Evolutionary conservation across 2,329 filamentous ascomycete species (phyloP).

Genomic region (Dactylellina leptospora): DNA sequence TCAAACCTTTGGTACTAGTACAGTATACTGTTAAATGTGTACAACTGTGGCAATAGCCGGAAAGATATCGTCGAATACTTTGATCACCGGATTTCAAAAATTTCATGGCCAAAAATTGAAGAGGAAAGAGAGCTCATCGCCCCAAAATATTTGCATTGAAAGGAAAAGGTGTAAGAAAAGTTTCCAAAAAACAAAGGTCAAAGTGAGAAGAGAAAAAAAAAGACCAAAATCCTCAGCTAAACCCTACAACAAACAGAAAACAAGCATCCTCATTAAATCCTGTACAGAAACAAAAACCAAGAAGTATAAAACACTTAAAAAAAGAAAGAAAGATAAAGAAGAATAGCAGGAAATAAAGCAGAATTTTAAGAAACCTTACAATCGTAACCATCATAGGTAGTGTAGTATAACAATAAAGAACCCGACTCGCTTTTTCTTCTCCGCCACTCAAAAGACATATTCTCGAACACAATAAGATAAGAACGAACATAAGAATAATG

Average conservation of each 20-base stretch:
- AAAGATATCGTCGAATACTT: too few species aligned
- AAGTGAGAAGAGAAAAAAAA: slow-evolving; percentile 12
- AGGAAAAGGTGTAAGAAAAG: neutral
- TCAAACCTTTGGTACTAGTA: too few species aligned
- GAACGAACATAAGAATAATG: too few species aligned
- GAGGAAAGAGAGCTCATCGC: slow-evolving; percentile 24
- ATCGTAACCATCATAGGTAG: slow-evolving; percentile 15
- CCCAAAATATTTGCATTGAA: slow-evolving; percentile 51
- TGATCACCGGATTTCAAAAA: too few species aligned
- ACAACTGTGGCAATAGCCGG: too few species aligned
- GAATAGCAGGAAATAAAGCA: slow-evolving; percentile 4
- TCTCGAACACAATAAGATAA: too few species aligned
- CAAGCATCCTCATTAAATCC: slow-evolving; percentile 45
- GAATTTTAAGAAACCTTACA: too few species aligned
- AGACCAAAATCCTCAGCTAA: slow-evolving; percentile 28
- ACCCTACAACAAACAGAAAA: slow-evolving; percentile 6
- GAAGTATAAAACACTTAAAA: slow-evolving; percentile 8
- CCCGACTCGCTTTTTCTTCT: slow-evolving; percentile 16
- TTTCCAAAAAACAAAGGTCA: too few species aligned
- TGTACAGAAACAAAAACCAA: neutral
- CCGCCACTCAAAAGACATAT: neutral
- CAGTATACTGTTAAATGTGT: too few species aligned
- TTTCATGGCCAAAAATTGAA: too few species aligned
- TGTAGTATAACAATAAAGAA: neutral
- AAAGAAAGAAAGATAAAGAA: too few species aligned